A percentile compares a stretch with the other conserved stretches of the same genome.
phyloP scores from a whole-genome alignment of 768 basidiomycete species.

The Leccinum pellstonianum region DNA sequence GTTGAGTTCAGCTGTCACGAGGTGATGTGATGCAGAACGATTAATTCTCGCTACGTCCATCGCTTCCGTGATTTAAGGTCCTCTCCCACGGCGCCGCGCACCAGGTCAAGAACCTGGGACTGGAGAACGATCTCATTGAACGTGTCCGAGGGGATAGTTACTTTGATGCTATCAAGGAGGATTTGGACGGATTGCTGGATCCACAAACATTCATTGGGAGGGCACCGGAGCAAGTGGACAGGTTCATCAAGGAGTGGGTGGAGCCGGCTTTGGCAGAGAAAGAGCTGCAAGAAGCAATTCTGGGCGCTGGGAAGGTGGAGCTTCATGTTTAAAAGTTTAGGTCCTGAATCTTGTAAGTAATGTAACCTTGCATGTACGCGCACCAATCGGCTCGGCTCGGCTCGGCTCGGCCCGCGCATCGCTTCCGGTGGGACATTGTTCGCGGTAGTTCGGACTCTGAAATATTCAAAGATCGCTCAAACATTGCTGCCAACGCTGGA shows the following conservation, averaged over 20 bases:
- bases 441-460: constrained; percentile 15
- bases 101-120: constrained; percentile 92
- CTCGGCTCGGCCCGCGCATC: constrained; percentile 24
- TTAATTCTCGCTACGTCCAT: constrained; percentile 9
- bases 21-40: constrained; percentile 16
- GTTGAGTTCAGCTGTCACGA: constrained; percentile 21
- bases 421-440: constrained; percentile 17
- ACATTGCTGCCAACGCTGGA: not conserved
- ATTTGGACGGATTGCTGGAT: constrained; percentile 78
- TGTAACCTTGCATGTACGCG: not conserved
- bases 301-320: constrained; percentile 57
- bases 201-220: constrained; percentile 89
- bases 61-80: constrained; percentile 46
- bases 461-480: constrained; percentile 22
- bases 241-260: constrained; percentile 86
- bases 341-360: not conserved
- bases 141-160: constrained; percentile 79
- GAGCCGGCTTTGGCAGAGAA: constrained; percentile 67
- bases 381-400: constrained; percentile 3
- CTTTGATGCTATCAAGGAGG: constrained; percentile 82
- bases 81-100: constrained; percentile 92
- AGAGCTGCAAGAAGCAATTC: constrained; percentile 55
- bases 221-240: constrained; percentile 93
- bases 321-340: constrained; percentile 44
- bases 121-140: constrained; percentile 94